These are phyloP conservation scores for Berkeleyomyces rouxiae DNA, from an alignment of 2,329 filamentous ascomycete species.

Conservation along the genomic window DNA sequence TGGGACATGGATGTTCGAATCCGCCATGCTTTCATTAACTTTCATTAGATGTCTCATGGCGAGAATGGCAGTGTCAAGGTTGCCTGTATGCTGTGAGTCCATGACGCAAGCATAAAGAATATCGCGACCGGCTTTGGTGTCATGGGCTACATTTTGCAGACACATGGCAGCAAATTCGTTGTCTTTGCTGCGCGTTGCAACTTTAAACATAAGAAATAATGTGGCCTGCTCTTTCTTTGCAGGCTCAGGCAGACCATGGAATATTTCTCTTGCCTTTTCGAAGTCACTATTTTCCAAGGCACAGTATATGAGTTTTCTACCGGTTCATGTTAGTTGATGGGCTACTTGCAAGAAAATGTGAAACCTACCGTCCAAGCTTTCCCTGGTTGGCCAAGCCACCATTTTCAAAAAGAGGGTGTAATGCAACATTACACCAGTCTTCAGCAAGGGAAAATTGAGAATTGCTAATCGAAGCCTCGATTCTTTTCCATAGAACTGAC, in stretches of 20 bases:
- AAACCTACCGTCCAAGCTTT: constrained; percentile 46
- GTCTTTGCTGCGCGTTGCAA: constrained; percentile 44
- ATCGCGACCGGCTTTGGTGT: constrained; percentile 32
- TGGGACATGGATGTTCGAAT: constrained; percentile 20
- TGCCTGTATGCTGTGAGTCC: constrained; percentile 52
- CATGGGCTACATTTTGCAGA: constrained; percentile 41
- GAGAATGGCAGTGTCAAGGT: constrained; percentile 37
- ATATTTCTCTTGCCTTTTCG: constrained; percentile 34
- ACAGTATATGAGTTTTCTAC: constrained; percentile 58
- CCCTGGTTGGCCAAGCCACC: constrained; percentile 48
- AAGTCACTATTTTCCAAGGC: constrained; percentile 42
- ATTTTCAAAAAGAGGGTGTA: constrained; percentile 49
- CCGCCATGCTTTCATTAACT: constrained; percentile 16
- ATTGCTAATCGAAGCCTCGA: constrained; percentile 42
- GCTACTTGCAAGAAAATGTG: not conserved
- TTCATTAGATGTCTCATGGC: constrained; percentile 22
- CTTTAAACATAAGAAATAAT: constrained; percentile 59
- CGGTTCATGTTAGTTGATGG: not conserved
- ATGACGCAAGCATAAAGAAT: constrained; percentile 67
- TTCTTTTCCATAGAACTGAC: constrained; percentile 65
- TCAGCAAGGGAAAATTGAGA: constrained; percentile 38
- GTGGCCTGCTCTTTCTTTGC: constrained; percentile 47
- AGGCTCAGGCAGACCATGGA: constrained; percentile 40
- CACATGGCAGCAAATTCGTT: constrained; percentile 42
- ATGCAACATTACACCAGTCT: constrained; percentile 54